phyloP scores from a whole-genome alignment of 2,329 filamentous ascomycete genomes.

The Arthrinium puccinioides region DNA sequence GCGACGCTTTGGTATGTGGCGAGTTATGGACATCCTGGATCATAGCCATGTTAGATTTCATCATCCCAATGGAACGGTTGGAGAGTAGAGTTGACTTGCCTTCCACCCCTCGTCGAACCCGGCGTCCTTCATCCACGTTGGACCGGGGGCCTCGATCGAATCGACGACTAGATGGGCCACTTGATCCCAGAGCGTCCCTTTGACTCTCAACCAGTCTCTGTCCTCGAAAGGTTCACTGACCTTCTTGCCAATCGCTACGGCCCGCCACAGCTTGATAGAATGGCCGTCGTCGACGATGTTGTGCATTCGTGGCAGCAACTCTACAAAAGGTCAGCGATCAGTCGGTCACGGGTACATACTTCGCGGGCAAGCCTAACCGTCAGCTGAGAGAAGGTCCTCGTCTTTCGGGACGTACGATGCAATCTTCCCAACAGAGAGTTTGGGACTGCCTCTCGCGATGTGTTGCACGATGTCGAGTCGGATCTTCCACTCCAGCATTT shows the following conservation, averaged over 20 bases:
- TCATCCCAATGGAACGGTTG: no score
- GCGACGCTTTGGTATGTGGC: no score
- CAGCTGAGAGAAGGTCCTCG: constrained; percentile 23
- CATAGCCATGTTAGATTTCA: no score
- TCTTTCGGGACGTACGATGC: constrained; percentile 48
- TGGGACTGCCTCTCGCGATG: constrained; percentile 57
- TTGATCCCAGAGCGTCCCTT: constrained; percentile 51
- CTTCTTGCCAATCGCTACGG: constrained; percentile 57
- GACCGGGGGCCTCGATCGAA: constrained; percentile 44
- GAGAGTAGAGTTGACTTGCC: no score
- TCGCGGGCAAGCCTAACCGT: constrained; percentile 29
- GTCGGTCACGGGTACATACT: not conserved
- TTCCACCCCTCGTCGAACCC: constrained; percentile 64
- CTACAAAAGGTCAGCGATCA: constrained; percentile 12
- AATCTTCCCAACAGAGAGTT: constrained; percentile 53
- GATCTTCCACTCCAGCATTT: constrained; percentile 76
- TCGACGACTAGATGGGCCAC: constrained; percentile 57
- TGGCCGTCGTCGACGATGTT: constrained; percentile 70
- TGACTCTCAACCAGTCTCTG: constrained; percentile 43
- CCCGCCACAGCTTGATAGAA: constrained; percentile 65
- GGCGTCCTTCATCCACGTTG: constrained; percentile 52
- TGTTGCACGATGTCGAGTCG: constrained; percentile 70
- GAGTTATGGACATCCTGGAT: no score
- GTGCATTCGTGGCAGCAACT: constrained; percentile 40
- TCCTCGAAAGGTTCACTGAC: constrained; percentile 37